Evolutionary conservation across 1,284 basidiomycete genomes (phyloP).

Genomic region (Ceratobasidium theobromae): DNA sequence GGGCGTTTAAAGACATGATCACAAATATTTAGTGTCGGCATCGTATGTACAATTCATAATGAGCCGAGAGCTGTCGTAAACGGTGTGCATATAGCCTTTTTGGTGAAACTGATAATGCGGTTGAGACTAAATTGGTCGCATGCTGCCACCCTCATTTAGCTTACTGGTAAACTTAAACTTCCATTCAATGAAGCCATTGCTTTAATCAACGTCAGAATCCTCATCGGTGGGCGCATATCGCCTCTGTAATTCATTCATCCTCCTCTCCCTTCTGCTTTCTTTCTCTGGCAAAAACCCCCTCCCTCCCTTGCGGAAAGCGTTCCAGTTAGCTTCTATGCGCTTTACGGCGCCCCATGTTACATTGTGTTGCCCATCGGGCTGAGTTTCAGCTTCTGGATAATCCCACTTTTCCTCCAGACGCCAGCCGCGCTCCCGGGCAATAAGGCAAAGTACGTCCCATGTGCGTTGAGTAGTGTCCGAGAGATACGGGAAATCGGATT

Average conservation of each 20-base stretch:
- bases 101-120: no score
- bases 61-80: not conserved
- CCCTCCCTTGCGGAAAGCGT: conserved; percentile 46
- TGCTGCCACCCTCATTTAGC: not conserved
- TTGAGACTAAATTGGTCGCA: no score
- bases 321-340: conserved; percentile 67
- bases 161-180: not conserved
- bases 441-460: conserved; percentile 66
- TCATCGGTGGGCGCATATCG: conserved; percentile 19
- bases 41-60: not conserved
- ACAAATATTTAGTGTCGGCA: no score
- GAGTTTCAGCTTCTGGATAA: conserved; percentile 42
- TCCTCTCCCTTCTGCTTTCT: conserved; percentile 16
- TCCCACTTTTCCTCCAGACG: conserved; percentile 54
- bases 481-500: conserved; percentile 72
- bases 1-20: not conserved
- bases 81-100: no score
- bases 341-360: conserved; percentile 61
- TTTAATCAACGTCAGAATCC: conserved; percentile 14
- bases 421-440: conserved; percentile 70
- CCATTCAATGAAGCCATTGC: not conserved
- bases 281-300: conserved; percentile 10
- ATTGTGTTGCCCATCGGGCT: conserved; percentile 29
- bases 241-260: conserved; percentile 12
- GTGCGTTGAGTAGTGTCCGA: conserved; percentile 55